A percentile compares a stretch with the other conserved stretches of the same genome.
phyloP scores from a whole-genome alignment of 768 basidiomycete species.

The Albatrellus ellisii region DNA sequence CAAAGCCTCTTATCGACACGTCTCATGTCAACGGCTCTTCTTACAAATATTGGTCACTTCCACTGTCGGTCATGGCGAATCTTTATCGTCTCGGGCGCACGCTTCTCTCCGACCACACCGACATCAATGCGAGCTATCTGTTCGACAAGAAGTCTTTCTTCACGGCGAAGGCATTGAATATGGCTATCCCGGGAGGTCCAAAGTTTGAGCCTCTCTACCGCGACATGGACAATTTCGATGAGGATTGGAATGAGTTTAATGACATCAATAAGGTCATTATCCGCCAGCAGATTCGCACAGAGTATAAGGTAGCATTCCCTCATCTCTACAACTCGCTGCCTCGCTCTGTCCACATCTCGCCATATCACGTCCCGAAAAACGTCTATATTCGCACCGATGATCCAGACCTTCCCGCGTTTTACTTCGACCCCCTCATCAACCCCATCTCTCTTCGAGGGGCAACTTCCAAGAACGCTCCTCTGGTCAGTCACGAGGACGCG shows the following conservation, averaged over 20 bases:
- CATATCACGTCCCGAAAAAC: conserved; percentile 91
- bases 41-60: conserved; percentile 87
- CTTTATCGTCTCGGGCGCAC: conserved; percentile 92
- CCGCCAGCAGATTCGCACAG: conserved; percentile 94
- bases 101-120: conserved; percentile 84
- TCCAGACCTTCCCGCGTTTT: conserved; percentile 98
- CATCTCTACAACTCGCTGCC: conserved; percentile 98
- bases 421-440: conserved; percentile 98
- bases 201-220: conserved; percentile 97
- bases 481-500: conserved; percentile 82
- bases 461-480: conserved; percentile 67
- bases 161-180: conserved; percentile 92
- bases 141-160: conserved; percentile 98
- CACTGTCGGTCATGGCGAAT: conserved; percentile 93
- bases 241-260: conserved; percentile 99
- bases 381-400: conserved; percentile 99
- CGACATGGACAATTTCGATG: conserved; percentile 95
- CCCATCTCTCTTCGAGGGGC: conserved; percentile 89
- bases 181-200: conserved; percentile 96
- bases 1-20: conserved; percentile 86
- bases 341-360: conserved; percentile 82
- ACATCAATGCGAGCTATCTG: conserved; percentile 82
- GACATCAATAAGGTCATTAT: conserved; percentile 99
- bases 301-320: conserved; percentile 99
- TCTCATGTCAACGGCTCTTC: conserved; percentile 85